Evolutionary conservation across 768 basidiomycete genomes (phyloP).

Genomic region (Tricholoma bakamatsutake): DNA sequence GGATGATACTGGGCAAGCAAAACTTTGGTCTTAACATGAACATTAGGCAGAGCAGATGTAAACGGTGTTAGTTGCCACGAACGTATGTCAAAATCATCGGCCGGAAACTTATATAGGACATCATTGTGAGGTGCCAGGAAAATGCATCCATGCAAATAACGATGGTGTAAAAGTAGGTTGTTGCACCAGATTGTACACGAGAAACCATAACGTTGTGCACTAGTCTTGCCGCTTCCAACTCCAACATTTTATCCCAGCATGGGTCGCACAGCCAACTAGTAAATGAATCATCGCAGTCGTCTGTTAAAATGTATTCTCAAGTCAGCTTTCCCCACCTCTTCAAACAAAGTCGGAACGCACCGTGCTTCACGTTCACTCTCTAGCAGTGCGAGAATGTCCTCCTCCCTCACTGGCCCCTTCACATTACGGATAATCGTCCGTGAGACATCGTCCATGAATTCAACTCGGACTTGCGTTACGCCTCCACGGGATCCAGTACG

Average conservation of each 20-base stretch:
- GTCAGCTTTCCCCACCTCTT: neutral
- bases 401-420: constrained; percentile 93
- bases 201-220: too few relatives aligned
- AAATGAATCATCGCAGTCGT: constrained; percentile 28
- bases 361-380: constrained; percentile 99
- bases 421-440: constrained; percentile 98
- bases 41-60: too few relatives aligned
- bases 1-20: too few relatives aligned
- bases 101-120: too few relatives aligned
- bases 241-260: neutral
- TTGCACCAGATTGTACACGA: too few relatives aligned
- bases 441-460: constrained; percentile 96
- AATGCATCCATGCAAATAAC: too few relatives aligned
- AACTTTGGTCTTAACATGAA: too few relatives aligned
- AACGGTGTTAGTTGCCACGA: too few relatives aligned
- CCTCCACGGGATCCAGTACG: constrained; percentile 98
- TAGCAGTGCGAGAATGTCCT: constrained; percentile 93
- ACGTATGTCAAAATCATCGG: too few relatives aligned
- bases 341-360: constrained; percentile 45
- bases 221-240: neutral
- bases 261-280: neutral
- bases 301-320: constrained; percentile 14
- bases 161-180: too few relatives aligned
- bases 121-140: too few relatives aligned
- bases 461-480: constrained; percentile 98